Evolutionary conservation across 2,329 filamentous ascomycete species (phyloP), one percentile per base, ranked within the genome.

Genomic region (Leptographium galeiforme): DNA sequence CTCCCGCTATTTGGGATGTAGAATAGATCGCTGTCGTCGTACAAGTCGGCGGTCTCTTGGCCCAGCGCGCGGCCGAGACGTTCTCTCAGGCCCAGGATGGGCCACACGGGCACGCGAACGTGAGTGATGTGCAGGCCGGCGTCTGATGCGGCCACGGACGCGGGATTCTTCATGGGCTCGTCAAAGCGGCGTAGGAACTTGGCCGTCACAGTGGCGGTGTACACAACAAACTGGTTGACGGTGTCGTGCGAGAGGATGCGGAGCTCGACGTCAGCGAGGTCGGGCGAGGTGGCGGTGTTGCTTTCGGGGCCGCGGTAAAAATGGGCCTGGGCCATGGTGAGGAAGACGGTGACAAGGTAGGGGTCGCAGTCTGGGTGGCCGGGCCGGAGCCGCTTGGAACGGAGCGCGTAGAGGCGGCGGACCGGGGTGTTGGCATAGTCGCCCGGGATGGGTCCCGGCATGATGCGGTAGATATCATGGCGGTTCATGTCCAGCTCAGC

Each of bases 311-410:
- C 25, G 25, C 25, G 25, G 60, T 81, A 79, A 54, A 76, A 77
- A 48, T 75, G 70, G 10, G 70, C 68, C 59, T 82, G 78, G 8
- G 78, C 78, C 73, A 81, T 76, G 48, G 74, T 73, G 13, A 82
- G 59, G 54, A 81, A 73, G 45, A 73, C 68, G 19, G 71, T 76
- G 6, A 77, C 66, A 39, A 79, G 67, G 54, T 77, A 73, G 0
- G 73, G 67, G 59, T 82, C 78, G 48, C 76, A 72, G 49, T 79
- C 71, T 2, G 63, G 56, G 49, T 79, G 69, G 3, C 64, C 61
- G 0, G 78, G 78, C 4, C 73, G 54, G 5, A 80, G 64, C 48
- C 66, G 64, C 60, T 72, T 76, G 6, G 71, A 68, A 1, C 76
- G 70, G 14, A 76, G 61, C 38, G 65, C 61, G 53, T 77, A 73